Evolutionary conservation across 768 basidiomycete genomes (phyloP).

Genomic region (Megacollybia marginata): DNA sequence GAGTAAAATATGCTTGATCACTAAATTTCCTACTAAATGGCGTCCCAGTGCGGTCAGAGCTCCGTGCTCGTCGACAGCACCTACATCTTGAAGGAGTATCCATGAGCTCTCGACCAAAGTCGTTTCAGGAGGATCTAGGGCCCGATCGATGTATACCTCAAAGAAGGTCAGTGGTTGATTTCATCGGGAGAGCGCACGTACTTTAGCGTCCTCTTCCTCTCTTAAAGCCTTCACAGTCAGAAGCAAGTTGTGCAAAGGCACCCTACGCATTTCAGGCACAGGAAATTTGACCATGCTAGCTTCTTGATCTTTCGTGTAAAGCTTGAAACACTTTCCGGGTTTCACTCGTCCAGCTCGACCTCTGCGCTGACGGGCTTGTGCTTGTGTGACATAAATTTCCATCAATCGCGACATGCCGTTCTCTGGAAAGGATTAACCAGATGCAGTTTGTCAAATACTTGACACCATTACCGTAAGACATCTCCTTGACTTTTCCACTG

Average conservation of each 20-base stretch:
- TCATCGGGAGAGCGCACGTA: constrained; percentile 13
- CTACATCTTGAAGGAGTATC: constrained; percentile 64
- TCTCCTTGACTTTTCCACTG: constrained; percentile 81
- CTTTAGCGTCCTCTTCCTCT: constrained; percentile 73
- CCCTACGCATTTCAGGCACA: constrained; percentile 81
- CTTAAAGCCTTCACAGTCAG: constrained; percentile 77
- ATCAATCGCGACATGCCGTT: constrained; percentile 67
- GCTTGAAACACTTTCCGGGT: constrained; percentile 79
- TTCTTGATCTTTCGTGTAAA: constrained; percentile 74
- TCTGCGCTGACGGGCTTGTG: constrained; percentile 75
- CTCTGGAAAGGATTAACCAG: constrained; percentile 42
- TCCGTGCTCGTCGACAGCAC: constrained; percentile 60
- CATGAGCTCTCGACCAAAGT: constrained; percentile 74
- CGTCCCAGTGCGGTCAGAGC: constrained; percentile 75
- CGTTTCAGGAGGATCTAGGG: constrained; percentile 78
- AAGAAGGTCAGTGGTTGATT: neutral
- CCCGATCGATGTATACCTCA: constrained; percentile 59
- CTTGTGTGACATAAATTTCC: constrained; percentile 73
- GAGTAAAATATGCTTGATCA: constrained; percentile 4
- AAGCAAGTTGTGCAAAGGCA: constrained; percentile 77
- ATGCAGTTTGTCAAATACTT: no score
- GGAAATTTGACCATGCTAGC: constrained; percentile 64
- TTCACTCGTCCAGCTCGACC: constrained; percentile 88
- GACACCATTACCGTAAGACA: constrained; percentile 29
- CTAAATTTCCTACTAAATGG: constrained; percentile 50